Base-by-base conservation (phyloP, 495 filamentous ascomycete genomes). In the Ramalina peruviana region DNA sequence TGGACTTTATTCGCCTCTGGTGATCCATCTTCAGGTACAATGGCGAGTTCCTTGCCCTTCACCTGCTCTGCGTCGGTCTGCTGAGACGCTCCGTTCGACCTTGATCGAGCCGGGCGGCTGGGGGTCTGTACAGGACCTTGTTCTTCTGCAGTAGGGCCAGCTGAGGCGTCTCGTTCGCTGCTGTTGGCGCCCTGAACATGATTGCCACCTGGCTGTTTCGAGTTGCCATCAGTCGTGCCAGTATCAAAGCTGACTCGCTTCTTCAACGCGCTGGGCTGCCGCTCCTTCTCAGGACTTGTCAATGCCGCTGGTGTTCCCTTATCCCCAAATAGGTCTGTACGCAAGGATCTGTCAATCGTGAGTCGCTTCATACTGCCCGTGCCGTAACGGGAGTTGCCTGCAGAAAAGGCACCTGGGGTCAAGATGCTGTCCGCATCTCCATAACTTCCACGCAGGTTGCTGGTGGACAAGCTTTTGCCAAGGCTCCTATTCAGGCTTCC, bases 191-290 rank as follows among this genome's bases (percentile, higher is more conserved):
- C 63, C 43, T 61, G 63, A 6, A 52, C 27, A 15, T 55, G 40
- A 15, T 27, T 33, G 21, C 41, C 53, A 38, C 56, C 43, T 36
- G 40, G 4, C 15, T 59, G 60, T 26, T 66, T 59, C 44, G 69
- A 67, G 46, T 56, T 65, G 12, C 67, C 61, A 10, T 61, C 62
- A 3, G 67, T 62, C 15, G 72, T 68, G 54, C 69, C 71, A 10
- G 80, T 76, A 58, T 94, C 86, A 58, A 97, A 97, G 66, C 86
- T 94, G 46, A 96, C 92, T 49, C 80, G 79, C 68, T 94, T 95
- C 58, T 79, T 85, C 53, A 85, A 65, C 25, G 72, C 68, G 42
- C 68, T 63, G 15, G 63, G 46, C 4, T 72, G 61, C 12, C 61
- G 66, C 25, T 66, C 65, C 40, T 59, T 58, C 19, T 61, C 57